Conservation (phyloP, 495 filamentous ascomycete species). For the Sordaria brevicollis region DNA sequence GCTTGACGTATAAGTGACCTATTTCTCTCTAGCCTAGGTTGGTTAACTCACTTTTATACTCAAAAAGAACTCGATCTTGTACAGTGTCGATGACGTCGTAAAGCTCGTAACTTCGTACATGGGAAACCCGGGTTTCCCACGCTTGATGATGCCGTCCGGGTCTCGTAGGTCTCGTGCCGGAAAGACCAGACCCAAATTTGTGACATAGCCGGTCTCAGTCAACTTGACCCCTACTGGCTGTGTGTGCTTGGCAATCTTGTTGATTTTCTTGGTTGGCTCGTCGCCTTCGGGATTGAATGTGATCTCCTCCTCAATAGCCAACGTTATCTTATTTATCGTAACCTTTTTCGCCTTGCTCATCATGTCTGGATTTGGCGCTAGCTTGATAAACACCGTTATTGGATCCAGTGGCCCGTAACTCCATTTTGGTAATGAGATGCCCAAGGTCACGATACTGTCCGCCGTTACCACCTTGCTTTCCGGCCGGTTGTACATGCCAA, state of each 20-base stretch:
- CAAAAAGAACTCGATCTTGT: constrained; percentile 96
- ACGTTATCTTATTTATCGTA: constrained; percentile 86
- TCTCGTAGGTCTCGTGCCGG: constrained; percentile 85
- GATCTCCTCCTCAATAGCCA: constrained; percentile 93
- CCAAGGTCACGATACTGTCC: constrained; percentile 85
- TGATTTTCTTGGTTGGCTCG: constrained; percentile 84
- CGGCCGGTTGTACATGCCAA: constrained; percentile 98
- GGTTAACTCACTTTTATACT: constrained; percentile 68
- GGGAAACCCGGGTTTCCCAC: constrained; percentile 79
- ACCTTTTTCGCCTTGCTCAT: constrained; percentile 81
- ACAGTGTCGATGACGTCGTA: constrained; percentile 85
- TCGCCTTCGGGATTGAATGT: constrained; percentile 98
- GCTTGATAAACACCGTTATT: constrained; percentile 87
- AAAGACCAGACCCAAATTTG: constrained; percentile 83
- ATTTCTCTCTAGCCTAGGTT: neutral
- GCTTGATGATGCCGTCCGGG: constrained; percentile 74
- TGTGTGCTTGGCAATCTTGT: constrained; percentile 72
- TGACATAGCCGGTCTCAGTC: constrained; percentile 80
- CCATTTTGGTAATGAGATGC: constrained; percentile 87
- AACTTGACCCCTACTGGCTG: constrained; percentile 72
- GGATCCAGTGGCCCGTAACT: constrained; percentile 94
- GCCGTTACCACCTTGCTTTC: constrained; percentile 75
- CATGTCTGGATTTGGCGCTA: constrained; percentile 88
- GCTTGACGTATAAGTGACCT: constrained; percentile 12
- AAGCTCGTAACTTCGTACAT: constrained; percentile 82